Base-by-base conservation (phyloP, 2,329 filamentous ascomycete species). In the Fusarium mundagurra region DNA sequence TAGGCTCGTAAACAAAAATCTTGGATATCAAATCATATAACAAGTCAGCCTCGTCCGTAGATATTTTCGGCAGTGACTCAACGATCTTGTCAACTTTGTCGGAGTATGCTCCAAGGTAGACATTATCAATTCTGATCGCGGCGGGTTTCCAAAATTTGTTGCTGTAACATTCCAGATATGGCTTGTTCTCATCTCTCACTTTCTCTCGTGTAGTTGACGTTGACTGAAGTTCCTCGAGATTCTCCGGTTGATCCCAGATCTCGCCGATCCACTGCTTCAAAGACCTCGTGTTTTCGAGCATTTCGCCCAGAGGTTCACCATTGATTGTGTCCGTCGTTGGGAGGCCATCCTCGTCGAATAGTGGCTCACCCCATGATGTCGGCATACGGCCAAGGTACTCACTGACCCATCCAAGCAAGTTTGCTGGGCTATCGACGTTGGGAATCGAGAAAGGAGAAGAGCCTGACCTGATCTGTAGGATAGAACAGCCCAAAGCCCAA, bases 1-100 rank as follows among this genome's bases (percentile, higher is more conserved):
- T 1, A 18, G 70, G 67, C 41, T 75, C 73, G 43, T 76, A 72
- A 3, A 65, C 59, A 14, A 72, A 68, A 12, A 63, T 44, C 36
- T 61, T 68, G 8, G 39, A 58, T 3, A 72, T 9, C 13, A 76
- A 22, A 27, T 74, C 71, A 27, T 67, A n/a, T 12, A 74, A 29
- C 10, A 72, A 44, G 27, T 63, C 57, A 18, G n/a, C 64, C 9
- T 76, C 73, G 0, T 57, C 7, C 6, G 17, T 20, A 2, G 59
- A 43, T 8, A 75, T 74, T 29, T 60, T 69, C 16, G 59, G 69
- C 8, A 73, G 16, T 6, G 51, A 54, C 31, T 66, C 55, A 22
- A 71, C 33, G 24, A 68, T 68, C 9, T 41, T 17, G 11, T 69
- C 45, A 36, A 48, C 64, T n/a, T 70, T 22, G 20, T 74, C 63